phyloP scores from a whole-genome alignment of 805 yeast genomes.

The Candida stauntonica region DNA sequence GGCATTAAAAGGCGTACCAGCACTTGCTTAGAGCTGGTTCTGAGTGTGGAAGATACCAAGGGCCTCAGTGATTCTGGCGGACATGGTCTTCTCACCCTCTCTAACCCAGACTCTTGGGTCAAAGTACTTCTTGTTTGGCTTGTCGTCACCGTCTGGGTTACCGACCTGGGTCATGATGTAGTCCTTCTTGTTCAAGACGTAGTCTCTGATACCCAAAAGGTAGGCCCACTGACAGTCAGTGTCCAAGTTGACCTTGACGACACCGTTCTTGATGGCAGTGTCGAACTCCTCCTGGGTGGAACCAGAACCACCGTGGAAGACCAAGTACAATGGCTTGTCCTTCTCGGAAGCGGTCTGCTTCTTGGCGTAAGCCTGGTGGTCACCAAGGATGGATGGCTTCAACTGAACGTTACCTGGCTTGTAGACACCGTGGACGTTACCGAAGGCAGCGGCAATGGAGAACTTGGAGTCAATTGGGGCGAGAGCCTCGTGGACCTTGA shows the following conservation, averaged over 20 bases:
- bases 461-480: conserved; percentile 92
- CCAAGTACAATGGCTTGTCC: conserved; percentile 82
- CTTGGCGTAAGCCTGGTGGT: conserved; percentile 88
- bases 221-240: conserved; percentile 99
- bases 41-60: conserved; percentile 81
- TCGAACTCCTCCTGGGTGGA: conserved; percentile 88
- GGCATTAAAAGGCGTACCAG: not conserved
- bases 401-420: conserved; percentile 97
- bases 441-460: conserved; percentile 99
- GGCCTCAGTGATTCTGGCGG: conserved; percentile 78
- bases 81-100: conserved; percentile 99
- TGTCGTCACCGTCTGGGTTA: conserved; percentile 98
- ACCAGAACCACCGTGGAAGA: conserved; percentile 99
- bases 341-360: conserved; percentile 50
- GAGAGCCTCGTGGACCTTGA: conserved; percentile 84
- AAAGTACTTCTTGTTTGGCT: conserved; percentile 99
- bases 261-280: conserved; percentile 89
- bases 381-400: conserved; percentile 90
- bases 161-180: conserved; percentile 87
- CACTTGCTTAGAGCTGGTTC: conserved; percentile 42
- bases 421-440: conserved; percentile 99
- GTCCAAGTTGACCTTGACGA: conserved; percentile 98
- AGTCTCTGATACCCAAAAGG: conserved; percentile 96
- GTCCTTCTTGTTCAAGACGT: conserved; percentile 93
- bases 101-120: conserved; percentile 99